These are phyloP conservation scores for Penicillium desertorum DNA, from an alignment of 495 filamentous ascomycete genomes.

Conservation along the genomic window DNA sequence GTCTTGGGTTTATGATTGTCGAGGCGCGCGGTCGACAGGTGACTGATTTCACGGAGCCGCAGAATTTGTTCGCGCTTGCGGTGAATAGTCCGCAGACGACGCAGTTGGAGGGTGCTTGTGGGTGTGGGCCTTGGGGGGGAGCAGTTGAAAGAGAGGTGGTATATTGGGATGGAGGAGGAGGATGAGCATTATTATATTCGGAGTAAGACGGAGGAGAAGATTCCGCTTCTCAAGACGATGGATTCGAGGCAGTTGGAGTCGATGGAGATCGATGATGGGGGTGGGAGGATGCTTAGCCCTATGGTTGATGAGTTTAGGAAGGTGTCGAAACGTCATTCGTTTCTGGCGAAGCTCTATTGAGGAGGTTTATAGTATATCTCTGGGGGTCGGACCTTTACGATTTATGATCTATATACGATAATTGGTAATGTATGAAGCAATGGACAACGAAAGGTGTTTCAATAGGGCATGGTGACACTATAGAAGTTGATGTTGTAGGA, in stretches of 20 bases:
- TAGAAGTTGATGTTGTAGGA: too few species aligned
- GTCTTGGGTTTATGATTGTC: conserved; percentile 56
- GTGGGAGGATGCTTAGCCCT: conserved; percentile 27
- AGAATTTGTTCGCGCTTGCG: conserved; percentile 67
- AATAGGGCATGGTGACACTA: neutral
- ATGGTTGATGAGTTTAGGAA: conserved; percentile 35
- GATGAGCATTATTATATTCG: conserved; percentile 42
- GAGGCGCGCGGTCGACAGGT: conserved; percentile 54
- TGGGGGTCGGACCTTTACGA: neutral
- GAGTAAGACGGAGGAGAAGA: conserved; percentile 31
- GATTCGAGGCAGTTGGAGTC: neutral
- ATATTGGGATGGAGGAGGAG: conserved; percentile 47
- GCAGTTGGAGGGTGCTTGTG: conserved; percentile 60
- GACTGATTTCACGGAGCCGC: conserved; percentile 74
- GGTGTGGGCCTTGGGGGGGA: conserved; percentile 54
- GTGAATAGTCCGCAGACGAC: conserved; percentile 63
- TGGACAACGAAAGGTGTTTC: neutral
- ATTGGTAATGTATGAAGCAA: conserved; percentile 3
- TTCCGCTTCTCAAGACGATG: neutral
- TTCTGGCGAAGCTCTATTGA: conserved; percentile 33
- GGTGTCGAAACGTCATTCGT: conserved; percentile 28
- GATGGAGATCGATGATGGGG: conserved; percentile 26
- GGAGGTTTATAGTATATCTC: neutral
- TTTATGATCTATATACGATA: neutral
- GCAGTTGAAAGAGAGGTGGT: conserved; percentile 60